Percentiles rank a stretch among this genome's conserved stretches.
These are phyloP conservation scores for Magnolia officinalis DNA, from an alignment of 164 flowering plant species.

Conservation along the genomic window DNA sequence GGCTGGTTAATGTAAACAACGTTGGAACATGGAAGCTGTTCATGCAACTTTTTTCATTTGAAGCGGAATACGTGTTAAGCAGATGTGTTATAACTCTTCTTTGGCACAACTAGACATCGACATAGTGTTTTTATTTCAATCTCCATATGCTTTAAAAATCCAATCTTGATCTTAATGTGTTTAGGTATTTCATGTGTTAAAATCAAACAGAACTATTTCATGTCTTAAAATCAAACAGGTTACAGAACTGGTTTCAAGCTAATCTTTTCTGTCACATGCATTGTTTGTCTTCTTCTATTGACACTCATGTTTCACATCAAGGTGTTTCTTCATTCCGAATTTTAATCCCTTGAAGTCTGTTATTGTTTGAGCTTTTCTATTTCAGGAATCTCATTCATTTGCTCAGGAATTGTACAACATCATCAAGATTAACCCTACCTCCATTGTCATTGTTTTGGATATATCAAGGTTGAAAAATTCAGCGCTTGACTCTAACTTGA, in stretches of 20 bases:
- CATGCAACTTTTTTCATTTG: background rate
- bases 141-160: background rate
- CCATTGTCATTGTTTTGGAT: too few relatives aligned
- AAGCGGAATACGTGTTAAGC: background rate
- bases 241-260: background rate
- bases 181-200: too few relatives aligned
- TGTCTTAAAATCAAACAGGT: background rate
- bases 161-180: background rate
- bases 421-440: too few relatives aligned
- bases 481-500: too few relatives aligned
- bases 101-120: background rate
- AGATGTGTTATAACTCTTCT: background rate
- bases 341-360: too few relatives aligned
- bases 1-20: background rate
- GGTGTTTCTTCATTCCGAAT: too few relatives aligned
- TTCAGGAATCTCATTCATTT: too few relatives aligned
- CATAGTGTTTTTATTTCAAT: background rate
- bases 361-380: too few relatives aligned
- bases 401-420: too few relatives aligned
- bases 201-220: background rate
- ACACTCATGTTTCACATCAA: too few relatives aligned
- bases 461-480: too few relatives aligned
- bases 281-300: too few relatives aligned
- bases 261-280: background rate
- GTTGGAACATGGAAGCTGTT: conserved; percentile 1